Evolutionary conservation across 2,329 filamentous ascomycete genomes (phyloP).

Genomic region (Alternaria triticina): DNA sequence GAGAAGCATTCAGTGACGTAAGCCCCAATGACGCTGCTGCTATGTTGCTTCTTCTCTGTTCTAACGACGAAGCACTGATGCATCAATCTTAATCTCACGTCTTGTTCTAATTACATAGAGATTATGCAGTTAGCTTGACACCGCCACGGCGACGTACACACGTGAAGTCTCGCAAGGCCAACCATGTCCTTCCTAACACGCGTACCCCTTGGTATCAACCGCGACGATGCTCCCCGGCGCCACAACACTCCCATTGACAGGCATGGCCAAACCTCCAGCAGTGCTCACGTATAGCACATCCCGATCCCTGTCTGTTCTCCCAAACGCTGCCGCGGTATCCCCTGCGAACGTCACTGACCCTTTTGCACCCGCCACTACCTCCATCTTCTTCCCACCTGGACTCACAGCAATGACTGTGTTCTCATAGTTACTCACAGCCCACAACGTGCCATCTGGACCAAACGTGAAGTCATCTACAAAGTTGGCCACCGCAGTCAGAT

Average conservation of each 20-base stretch:
- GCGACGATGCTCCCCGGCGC: slow-evolving; percentile 12
- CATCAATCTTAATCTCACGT: neutral
- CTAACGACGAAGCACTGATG: neutral
- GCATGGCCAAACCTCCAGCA: neutral
- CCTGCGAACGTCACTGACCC: neutral
- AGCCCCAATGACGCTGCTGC: neutral
- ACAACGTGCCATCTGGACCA: slow-evolving; percentile 2
- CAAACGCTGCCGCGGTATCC: neutral
- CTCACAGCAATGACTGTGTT: neutral
- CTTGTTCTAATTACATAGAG: neutral
- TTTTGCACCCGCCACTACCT: neutral
- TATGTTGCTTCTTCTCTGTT: neutral
- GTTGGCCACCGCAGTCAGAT: slow-evolving; percentile 1
- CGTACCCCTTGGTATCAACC: slow-evolving; percentile 6
- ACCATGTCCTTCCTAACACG: neutral
- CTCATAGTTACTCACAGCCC: slow-evolving; percentile 9
- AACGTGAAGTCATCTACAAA: slow-evolving; percentile 15
- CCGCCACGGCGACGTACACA: neutral
- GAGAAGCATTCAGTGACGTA: neutral
- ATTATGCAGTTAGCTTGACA: neutral
- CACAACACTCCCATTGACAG: slow-evolving; percentile 4
- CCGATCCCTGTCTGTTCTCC: neutral
- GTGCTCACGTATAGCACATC: neutral
- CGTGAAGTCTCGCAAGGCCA: neutral
- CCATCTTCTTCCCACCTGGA: neutral